phyloP scores from a whole-genome alignment of 176 grass and related monocot species.

The Melocanna baccifera region DNA sequence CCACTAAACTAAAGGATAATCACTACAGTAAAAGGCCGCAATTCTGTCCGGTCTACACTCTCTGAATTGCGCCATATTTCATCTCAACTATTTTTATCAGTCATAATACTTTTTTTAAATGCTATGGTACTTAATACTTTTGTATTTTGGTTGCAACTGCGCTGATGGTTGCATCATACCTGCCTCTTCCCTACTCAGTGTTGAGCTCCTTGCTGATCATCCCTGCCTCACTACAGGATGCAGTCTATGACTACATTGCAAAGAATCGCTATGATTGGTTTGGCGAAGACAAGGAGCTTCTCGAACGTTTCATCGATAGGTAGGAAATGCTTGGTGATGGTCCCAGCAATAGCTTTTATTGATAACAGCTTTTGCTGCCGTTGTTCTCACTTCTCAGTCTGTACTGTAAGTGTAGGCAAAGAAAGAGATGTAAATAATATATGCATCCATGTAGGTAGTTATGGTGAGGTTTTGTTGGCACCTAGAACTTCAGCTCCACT shows the following conservation, averaged over 20 bases:
- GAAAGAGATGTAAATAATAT: slow-evolving; percentile 35
- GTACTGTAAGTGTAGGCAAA: slow-evolving; percentile 11
- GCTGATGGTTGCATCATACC: slow-evolving; percentile 75
- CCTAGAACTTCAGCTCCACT: slow-evolving; percentile 2
- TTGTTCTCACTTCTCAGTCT: background rate
- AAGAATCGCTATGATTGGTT: slow-evolving; percentile 86
- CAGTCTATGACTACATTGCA: slow-evolving; percentile 79
- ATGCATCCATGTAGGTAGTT: background rate
- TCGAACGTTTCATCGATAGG: slow-evolving; percentile 85
- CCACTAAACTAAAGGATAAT: background rate
- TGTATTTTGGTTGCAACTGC: slow-evolving; percentile 51
- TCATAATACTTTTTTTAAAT: background rate
- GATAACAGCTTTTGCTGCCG: slow-evolving; percentile 5
- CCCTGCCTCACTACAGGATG: slow-evolving; percentile 56
- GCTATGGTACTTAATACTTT: background rate
- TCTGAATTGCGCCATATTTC: background rate
- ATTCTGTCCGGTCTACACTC: background rate
- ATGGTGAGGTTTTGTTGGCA: background rate
- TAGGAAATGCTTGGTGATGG: slow-evolving; percentile 68
- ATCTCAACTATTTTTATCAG: background rate
- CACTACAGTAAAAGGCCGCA: background rate
- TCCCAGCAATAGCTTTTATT: slow-evolving; percentile 39
- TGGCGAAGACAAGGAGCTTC: slow-evolving; percentile 79
- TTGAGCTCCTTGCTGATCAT: slow-evolving; percentile 68
- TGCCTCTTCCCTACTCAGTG: slow-evolving; percentile 81